Evolutionary conservation across 345 rosid genomes (phyloP).

Genomic region (Cardamine occulta): DNA sequence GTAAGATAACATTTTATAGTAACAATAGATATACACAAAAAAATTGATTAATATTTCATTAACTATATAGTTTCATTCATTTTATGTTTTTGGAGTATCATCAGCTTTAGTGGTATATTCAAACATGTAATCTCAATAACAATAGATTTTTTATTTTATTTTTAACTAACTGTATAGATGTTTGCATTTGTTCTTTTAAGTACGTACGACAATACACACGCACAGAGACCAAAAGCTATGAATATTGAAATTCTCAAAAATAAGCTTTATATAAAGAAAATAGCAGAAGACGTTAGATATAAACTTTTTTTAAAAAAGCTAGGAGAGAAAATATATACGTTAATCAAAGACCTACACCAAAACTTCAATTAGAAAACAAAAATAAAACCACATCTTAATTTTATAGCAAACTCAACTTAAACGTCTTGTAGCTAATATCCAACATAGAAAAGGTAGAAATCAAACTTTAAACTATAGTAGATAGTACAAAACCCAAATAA

Average conservation of each 20-base stretch:
- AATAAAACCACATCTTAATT: neutral
- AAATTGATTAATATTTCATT: neutral
- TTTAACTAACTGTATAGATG: too few relatives aligned
- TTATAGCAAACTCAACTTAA: neutral
- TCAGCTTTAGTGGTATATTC: neutral
- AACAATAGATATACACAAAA: neutral
- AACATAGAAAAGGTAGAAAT: neutral
- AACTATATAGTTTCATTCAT: neutral
- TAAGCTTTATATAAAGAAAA: conserved; percentile 3
- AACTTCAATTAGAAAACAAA: neutral
- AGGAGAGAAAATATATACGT: neutral
- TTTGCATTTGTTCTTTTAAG: neutral
- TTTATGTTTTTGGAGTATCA: neutral
- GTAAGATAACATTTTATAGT: neutral
- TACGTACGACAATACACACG: neutral
- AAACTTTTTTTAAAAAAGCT: neutral
- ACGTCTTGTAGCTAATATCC: neutral
- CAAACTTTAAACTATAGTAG: neutral
- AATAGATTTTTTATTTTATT: too few relatives aligned
- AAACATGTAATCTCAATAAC: neutral
- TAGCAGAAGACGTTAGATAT: neutral
- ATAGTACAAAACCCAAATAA: neutral
- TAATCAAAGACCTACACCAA: neutral
- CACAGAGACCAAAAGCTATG: neutral
- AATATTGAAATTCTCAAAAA: neutral